Evolutionary conservation across 2,329 filamentous ascomycete genomes (phyloP), one percentile per base, ranked within the genome.

Genomic region (Epichloe baconii): DNA sequence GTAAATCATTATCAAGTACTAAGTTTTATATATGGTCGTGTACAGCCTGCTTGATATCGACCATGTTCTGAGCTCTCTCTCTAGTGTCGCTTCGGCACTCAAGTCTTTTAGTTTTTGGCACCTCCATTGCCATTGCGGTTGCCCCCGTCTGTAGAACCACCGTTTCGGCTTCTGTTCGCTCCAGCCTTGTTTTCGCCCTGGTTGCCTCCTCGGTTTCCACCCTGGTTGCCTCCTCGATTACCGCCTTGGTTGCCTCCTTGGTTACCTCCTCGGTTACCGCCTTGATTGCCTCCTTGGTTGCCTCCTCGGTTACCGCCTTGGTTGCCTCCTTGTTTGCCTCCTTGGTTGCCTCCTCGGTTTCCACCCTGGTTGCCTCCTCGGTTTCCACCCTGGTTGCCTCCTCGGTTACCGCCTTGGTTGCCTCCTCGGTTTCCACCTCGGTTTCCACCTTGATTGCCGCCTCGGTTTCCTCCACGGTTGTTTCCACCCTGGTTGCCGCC

Each of bases 401-500:
- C 14, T 8, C 1, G 23, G 19, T 40, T 38, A 0, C 14, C 37
- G 1, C 41, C 14, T 3, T 0, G 23, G 36, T 40, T 38, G 4
- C 19, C 17, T 10, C 26, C 26, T 4, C n/a, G n/a, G 5, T 40
- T 43, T 5, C 15, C n/a, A 10, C 26, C 26, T 23, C 23, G 23
- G 7, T 26, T 26, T 2, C 23, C 23, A 8, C 26, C 26, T 4
- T 31, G 26, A 8, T 31, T 31, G 8, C 26, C 26, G 8, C 26
- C 26, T 48, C 36, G 12, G 6, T 38, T 19, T 37, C 17, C 3
- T 0, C 45, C 45, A 21, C 23, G 36, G 2, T 44, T 41, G 23
- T 56, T 55, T 19, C 50, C 56, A 42, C 54, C 54, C 17, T 49
- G 44, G 31, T 57, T 54, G 31, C 37, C 34, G 34, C 34, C 36